Percentiles rank a stretch among this genome's conserved stretches.
These are phyloP conservation scores for Cantharellus anzutake DNA, from an alignment of 768 basidiomycete species.

Conservation along the genomic window DNA sequence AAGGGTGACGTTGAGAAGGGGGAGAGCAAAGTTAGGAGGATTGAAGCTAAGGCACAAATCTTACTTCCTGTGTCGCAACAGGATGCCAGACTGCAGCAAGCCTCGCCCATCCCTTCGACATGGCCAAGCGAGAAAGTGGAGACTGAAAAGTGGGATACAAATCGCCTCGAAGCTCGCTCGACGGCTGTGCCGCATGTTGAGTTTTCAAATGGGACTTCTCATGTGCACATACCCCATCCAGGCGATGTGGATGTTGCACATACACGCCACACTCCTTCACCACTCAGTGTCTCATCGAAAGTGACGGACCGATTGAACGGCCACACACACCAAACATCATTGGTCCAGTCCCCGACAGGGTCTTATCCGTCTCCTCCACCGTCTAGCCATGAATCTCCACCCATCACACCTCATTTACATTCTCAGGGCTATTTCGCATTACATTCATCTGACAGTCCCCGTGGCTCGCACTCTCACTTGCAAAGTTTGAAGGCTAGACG, in stretches of 20 bases:
- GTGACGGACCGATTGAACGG: not conserved
- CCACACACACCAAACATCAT: not conserved
- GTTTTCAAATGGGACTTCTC: not conserved
- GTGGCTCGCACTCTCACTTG: not conserved
- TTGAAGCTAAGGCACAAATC: conserved; percentile 51
- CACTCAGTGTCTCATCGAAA: not conserved
- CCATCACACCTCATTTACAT: not conserved
- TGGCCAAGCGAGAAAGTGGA: not conserved
- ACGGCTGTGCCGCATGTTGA: not conserved
- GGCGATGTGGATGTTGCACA: not conserved
- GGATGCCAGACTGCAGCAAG: conserved; percentile 18
- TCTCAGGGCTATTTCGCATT: not conserved
- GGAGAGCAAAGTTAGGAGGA: conserved; percentile 67
- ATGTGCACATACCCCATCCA: not conserved
- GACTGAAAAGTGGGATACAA: not conserved
- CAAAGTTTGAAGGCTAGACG: not conserved
- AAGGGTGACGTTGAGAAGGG: conserved; percentile 86
- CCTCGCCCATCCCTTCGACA: not conserved
- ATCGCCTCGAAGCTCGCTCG: not conserved
- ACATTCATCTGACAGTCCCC: not conserved
- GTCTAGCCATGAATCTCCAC: not conserved
- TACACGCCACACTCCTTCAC: not conserved
- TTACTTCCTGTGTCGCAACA: conserved; percentile 47
- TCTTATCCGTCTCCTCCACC: not conserved
- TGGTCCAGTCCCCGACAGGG: not conserved